phyloP scores from a whole-genome alignment of 2,329 filamentous ascomycete species.

The Moelleriella libera region DNA sequence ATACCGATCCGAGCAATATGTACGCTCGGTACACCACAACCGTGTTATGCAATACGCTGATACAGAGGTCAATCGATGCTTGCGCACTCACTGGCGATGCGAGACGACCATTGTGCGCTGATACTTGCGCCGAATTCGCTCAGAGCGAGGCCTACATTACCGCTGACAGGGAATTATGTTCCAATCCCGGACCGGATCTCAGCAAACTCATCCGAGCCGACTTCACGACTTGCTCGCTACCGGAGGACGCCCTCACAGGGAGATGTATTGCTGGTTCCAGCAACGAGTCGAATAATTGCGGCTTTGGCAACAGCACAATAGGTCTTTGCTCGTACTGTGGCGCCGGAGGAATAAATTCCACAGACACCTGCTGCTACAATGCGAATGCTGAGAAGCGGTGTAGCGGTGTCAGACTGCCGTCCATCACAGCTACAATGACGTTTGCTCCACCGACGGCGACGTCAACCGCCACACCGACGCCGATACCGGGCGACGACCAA shows the following conservation, averaged over 20 bases:
- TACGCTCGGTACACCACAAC: slow-evolving; percentile 92
- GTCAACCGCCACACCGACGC: slow-evolving; percentile 22
- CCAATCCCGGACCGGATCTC: slow-evolving; percentile 48
- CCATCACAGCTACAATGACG: slow-evolving; percentile 54
- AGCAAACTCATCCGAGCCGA: slow-evolving; percentile 75
- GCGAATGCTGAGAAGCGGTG: slow-evolving; percentile 64
- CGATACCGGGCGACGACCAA: slow-evolving; percentile 5
- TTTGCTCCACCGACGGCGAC: slow-evolving; percentile 36
- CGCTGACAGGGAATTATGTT: slow-evolving; percentile 60
- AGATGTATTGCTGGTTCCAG: slow-evolving; percentile 60
- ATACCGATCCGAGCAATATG: slow-evolving; percentile 63
- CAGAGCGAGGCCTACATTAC: slow-evolving; percentile 79
- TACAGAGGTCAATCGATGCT: slow-evolving; percentile 67
- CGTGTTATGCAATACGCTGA: slow-evolving; percentile 82
- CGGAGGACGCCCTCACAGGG: slow-evolving; percentile 62
- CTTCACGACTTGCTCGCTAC: slow-evolving; percentile 78
- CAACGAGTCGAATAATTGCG: slow-evolving; percentile 82
- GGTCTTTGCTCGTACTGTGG: slow-evolving; percentile 83
- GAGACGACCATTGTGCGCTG: slow-evolving; percentile 70
- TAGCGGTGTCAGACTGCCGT: slow-evolving; percentile 61
- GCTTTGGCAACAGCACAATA: slow-evolving; percentile 55
- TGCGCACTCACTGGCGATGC: slow-evolving; percentile 54
- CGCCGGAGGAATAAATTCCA: slow-evolving; percentile 73
- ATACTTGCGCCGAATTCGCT: slow-evolving; percentile 76
- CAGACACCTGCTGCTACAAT: slow-evolving; percentile 87